These are phyloP conservation scores for Blastobotrys ciferrii DNA, from an alignment of 1,139 yeast genomes.

Conservation along the genomic window DNA sequence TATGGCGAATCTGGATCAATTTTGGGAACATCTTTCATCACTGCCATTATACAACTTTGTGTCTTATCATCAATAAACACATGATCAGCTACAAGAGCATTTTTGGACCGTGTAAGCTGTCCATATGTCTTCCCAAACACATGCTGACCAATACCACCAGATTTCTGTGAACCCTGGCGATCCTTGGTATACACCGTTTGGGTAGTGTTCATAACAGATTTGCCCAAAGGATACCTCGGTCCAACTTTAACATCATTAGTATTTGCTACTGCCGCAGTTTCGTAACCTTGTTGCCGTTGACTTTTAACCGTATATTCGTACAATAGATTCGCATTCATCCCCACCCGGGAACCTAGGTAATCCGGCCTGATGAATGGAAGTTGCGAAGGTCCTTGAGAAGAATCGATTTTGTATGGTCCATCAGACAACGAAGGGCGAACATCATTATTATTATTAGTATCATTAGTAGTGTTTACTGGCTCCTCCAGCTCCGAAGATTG, in stretches of 20 bases:
- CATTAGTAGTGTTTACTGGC: not conserved
- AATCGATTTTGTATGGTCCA: not conserved
- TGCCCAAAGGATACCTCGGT: not conserved
- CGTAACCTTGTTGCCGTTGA: not conserved
- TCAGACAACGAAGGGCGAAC: not conserved
- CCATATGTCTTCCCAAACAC: conserved; percentile 18
- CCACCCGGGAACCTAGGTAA: conserved; percentile 15
- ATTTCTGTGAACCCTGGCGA: conserved; percentile 7
- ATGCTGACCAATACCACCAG: conserved; percentile 16
- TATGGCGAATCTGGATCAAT: conserved; percentile 18
- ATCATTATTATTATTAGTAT: not conserved
- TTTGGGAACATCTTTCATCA: conserved; percentile 21
- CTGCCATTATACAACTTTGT: conserved; percentile 18
- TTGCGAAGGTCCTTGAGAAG: conserved; percentile 7
- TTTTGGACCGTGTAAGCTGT: not conserved
- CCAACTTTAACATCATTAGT: conserved; percentile 6
- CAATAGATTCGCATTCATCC: conserved; percentile 12
- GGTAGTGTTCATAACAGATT: conserved; percentile 12
- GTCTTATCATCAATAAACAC: conserved; percentile 10
- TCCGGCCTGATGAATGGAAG: conserved; percentile 8
- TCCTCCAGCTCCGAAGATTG: too few relatives aligned
- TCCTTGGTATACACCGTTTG: conserved; percentile 16
- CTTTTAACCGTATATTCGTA: conserved; percentile 10
- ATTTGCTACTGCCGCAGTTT: not conserved
- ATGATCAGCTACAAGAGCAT: conserved; percentile 9